These are phyloP conservation scores for Stagonosporopsis vannaccii DNA, from an alignment of 2,329 filamentous ascomycete species.

Conservation along the genomic window DNA sequence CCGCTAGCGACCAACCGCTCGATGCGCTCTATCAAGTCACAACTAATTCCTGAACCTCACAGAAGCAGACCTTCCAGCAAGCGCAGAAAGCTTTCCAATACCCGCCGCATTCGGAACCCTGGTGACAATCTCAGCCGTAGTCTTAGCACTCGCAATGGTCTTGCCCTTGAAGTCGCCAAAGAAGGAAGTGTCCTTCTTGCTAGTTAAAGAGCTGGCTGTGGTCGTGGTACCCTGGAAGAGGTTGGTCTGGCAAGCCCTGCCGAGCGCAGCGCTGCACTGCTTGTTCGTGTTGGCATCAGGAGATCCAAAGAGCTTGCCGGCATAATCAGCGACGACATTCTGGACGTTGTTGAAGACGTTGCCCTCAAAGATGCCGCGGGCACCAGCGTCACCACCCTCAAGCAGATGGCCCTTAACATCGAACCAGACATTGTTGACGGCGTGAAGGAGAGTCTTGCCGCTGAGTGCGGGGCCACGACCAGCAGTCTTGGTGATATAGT, in stretches of 20 bases:
- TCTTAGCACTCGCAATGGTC: conserved; percentile 7
- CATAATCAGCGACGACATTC: conserved; percentile 18
- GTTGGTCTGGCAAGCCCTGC: conserved; percentile 15
- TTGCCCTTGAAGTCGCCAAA: conserved; percentile 16
- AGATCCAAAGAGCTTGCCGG: conserved; percentile 18
- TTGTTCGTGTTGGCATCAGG: conserved; percentile 17
- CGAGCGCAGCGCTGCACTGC: conserved; percentile 20
- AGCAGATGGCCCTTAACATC: conserved; percentile 25
- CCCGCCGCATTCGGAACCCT: conserved; percentile 14
- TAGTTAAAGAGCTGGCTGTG: conserved; percentile 5
- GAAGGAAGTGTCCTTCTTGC: conserved; percentile 16
- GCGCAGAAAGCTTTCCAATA: conserved; percentile 16
- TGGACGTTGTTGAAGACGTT: conserved; percentile 24
- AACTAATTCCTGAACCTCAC: conserved; percentile 10
- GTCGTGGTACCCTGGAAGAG: conserved; percentile 20
- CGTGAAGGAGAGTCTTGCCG: conserved; percentile 26
- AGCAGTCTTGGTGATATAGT: conserved; percentile 26
- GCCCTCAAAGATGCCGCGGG: conserved; percentile 24
- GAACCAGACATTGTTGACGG: conserved; percentile 26
- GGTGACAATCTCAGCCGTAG: conserved; percentile 1
- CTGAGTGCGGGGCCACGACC: conserved; percentile 24
- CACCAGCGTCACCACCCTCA: conserved; percentile 18
- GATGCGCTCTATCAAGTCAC: background rate
- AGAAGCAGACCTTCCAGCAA: conserved; percentile 11
- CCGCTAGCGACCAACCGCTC: no score